Conservation (phyloP, 1,284 basidiomycete genomes). For the Stygiomarasmius scandens region DNA sequence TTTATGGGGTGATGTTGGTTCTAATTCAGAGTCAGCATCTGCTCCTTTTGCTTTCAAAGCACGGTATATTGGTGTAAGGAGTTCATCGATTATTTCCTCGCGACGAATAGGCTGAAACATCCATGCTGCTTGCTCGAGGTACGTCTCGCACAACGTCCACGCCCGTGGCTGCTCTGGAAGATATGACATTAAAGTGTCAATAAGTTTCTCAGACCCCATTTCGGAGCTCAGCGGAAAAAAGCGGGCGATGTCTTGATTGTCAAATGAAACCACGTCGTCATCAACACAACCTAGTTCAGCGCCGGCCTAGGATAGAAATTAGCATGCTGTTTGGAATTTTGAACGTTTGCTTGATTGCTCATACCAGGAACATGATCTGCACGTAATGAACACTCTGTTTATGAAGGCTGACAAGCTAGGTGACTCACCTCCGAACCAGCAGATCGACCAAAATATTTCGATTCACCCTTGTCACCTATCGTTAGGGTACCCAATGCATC, state of each 20-base stretch:
- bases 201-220: slow-evolving; percentile 35
- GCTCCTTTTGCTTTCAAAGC: slow-evolving; percentile 44
- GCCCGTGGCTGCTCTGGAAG: slow-evolving; percentile 60
- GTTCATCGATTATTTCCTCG: slow-evolving; percentile 68
- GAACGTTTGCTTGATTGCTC: background rate
- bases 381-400: slow-evolving; percentile 6
- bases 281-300: slow-evolving; percentile 42
- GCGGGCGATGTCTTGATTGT: slow-evolving; percentile 43
- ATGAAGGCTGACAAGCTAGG: background rate
- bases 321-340: background rate
- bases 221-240: slow-evolving; percentile 51
- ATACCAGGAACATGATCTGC: slow-evolving; percentile 53
- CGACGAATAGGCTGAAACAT: slow-evolving; percentile 60
- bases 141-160: slow-evolving; percentile 68
- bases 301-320: slow-evolving; percentile 43
- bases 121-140: slow-evolving; percentile 65
- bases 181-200: slow-evolving; percentile 47
- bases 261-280: slow-evolving; percentile 35
- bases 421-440: slow-evolving; percentile 49
- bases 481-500: slow-evolving; percentile 62
- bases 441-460: slow-evolving; percentile 72
- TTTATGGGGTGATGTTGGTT: slow-evolving; percentile 49
- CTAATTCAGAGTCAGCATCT: slow-evolving; percentile 23
- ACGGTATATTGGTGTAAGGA: slow-evolving; percentile 62
- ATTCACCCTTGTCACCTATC: slow-evolving; percentile 61